These are phyloP conservation scores for Wallacemonas rigidus DNA, from an alignment of 208 protist genomes.

Conservation along the genomic window DNA sequence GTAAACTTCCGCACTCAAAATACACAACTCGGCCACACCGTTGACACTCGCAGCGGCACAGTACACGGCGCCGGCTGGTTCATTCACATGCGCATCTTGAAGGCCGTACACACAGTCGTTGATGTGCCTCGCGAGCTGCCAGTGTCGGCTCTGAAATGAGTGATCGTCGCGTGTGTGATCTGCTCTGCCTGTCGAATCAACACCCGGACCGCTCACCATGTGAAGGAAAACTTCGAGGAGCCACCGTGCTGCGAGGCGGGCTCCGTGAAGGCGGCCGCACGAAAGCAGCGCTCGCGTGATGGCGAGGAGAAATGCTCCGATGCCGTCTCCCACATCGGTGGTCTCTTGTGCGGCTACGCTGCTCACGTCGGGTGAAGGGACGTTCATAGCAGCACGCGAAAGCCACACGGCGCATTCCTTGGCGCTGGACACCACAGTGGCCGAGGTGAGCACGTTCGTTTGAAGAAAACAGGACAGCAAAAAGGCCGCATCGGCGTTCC, in stretches of 20 bases:
- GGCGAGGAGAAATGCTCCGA: background rate
- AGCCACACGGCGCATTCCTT: constrained; percentile 27
- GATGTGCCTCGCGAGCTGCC: background rate
- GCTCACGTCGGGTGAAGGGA: too few relatives aligned
- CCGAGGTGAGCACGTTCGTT: constrained; percentile 33
- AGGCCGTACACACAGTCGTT: background rate
- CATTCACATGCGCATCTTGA: background rate
- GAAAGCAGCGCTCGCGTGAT: background rate
- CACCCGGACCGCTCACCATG: background rate
- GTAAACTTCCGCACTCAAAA: background rate
- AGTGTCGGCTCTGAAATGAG: background rate
- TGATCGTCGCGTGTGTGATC: too few relatives aligned
- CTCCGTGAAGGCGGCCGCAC: background rate
- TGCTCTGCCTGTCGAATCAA: too few relatives aligned
- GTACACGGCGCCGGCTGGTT: too few relatives aligned
- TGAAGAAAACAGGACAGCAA: constrained; percentile 44
- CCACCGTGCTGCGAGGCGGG: background rate
- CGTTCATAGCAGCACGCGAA: too few relatives aligned
- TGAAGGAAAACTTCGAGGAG: constrained; percentile 1
- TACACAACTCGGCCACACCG: background rate
- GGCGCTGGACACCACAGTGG: constrained; percentile 25
- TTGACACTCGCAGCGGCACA: too few relatives aligned
- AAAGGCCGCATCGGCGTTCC: background rate
- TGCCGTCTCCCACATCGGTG: background rate
- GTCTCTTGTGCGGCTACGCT: too few relatives aligned